Evolutionary conservation across 192 early-diverging fungal genomes (phyloP).

Genomic region (Coemansia sp.): DNA sequence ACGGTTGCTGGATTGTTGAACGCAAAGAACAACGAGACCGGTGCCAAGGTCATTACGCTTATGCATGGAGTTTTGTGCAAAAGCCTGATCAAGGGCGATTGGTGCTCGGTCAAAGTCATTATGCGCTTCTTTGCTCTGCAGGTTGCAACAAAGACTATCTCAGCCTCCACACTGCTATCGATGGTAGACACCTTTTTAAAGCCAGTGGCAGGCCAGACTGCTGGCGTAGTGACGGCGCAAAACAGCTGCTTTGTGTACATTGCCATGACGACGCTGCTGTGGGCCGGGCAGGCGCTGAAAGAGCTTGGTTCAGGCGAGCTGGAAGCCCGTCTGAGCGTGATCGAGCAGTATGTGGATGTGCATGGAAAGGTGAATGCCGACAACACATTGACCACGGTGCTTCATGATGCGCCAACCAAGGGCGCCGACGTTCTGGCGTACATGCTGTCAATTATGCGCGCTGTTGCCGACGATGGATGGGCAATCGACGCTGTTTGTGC

Average conservation of each 20-base stretch:
- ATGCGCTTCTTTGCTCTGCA: constrained; percentile 82
- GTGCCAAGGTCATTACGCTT: constrained; percentile 61
- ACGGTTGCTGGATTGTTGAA: constrained; percentile 85
- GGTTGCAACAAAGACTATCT: constrained; percentile 75
- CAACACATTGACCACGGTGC: constrained; percentile 27
- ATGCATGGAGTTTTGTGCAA: constrained; percentile 59
- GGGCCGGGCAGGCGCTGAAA: constrained; percentile 54
- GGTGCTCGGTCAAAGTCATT: constrained; percentile 73
- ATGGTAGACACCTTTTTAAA: constrained; percentile 67
- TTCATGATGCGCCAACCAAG: constrained; percentile 38
- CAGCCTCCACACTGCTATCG: constrained; percentile 61
- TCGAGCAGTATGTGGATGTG: constrained; percentile 31
- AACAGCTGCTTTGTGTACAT: constrained; percentile 71
- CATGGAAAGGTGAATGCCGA: constrained; percentile 7
- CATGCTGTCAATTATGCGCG: constrained; percentile 29
- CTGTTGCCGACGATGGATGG: constrained; percentile 35
- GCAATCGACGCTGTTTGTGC: constrained; percentile 36
- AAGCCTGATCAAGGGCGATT: constrained; percentile 59
- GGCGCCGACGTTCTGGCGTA: constrained; percentile 31
- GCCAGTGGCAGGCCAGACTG: constrained; percentile 29
- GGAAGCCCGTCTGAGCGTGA: constrained; percentile 15
- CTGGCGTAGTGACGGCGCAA: constrained; percentile 18
- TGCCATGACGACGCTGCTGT: constrained; percentile 79
- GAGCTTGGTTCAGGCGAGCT: constrained; percentile 30
- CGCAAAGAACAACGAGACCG: constrained; percentile 64